Evolutionary conservation across 1,139 yeast species (phyloP).

Genomic region (Taphrina flavorubra): DNA sequence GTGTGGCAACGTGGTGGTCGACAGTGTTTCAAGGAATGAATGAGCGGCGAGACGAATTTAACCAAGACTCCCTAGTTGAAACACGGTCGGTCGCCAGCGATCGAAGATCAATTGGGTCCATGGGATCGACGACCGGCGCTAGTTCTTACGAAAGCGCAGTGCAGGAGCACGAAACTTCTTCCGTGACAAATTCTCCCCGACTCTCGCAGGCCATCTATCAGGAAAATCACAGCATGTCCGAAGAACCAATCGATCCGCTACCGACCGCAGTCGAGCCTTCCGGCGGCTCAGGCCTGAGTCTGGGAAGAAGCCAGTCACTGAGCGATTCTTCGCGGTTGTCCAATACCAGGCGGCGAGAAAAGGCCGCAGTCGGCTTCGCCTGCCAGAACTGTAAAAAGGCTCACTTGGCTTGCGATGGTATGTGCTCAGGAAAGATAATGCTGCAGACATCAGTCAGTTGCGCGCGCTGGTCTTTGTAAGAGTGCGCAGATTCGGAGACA

Average conservation of each 20-base stretch:
- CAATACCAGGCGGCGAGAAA: constrained; percentile 39
- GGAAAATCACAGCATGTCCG: constrained; percentile 12
- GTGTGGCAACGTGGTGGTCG: constrained; percentile 6
- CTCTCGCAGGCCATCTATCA: not conserved
- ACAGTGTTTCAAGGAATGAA: constrained; percentile 21
- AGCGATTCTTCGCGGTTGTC: constrained; percentile 11
- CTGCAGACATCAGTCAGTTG: not conserved
- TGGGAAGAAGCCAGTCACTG: constrained; percentile 16
- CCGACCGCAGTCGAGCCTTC: constrained; percentile 10
- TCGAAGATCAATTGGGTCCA: constrained; percentile 6
- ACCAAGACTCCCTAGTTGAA: constrained; percentile 17
- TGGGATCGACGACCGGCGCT: constrained; percentile 21
- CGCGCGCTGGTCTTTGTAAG: not conserved
- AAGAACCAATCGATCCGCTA: not conserved
- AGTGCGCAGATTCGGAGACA: not conserved
- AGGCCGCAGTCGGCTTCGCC: constrained; percentile 43
- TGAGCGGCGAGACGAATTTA: constrained; percentile 19
- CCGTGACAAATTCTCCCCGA: constrained; percentile 4
- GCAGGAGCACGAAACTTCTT: constrained; percentile 15
- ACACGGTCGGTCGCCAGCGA: constrained; percentile 18
- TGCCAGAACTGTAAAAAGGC: constrained; percentile 45
- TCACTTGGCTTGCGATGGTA: constrained; percentile 45
- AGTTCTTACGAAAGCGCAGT: constrained; percentile 24
- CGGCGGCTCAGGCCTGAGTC: not conserved
- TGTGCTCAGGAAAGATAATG: constrained; percentile 11